These are phyloP conservation scores for Rhizoclosmatium globosum DNA, from an alignment of 192 early-diverging fungal species.

Conservation along the genomic window DNA sequence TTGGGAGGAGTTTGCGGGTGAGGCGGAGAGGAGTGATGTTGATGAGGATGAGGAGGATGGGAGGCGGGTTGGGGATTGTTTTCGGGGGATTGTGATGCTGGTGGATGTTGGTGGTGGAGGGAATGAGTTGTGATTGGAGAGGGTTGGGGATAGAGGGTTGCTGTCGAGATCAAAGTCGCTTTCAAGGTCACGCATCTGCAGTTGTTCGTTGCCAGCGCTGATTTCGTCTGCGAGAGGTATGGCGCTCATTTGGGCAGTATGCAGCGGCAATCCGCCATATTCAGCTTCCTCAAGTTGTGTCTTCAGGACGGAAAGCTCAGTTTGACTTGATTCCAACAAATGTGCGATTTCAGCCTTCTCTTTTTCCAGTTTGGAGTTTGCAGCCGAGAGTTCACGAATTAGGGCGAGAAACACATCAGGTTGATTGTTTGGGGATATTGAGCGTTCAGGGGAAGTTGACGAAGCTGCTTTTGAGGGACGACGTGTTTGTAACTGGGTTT, in stretches of 20 bases:
- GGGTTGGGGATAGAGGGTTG: neutral
- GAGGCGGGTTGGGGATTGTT: too few species aligned
- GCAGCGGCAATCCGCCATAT: too few species aligned
- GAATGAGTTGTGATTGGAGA: neutral
- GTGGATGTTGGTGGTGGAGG: neutral
- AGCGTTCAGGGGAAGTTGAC: too few species aligned
- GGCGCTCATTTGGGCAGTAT: too few species aligned
- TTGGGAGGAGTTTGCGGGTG: neutral
- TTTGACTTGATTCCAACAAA: constrained; percentile 14
- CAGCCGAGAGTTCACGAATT: constrained; percentile 22
- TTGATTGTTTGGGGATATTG: neutral
- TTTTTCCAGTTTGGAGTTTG: constrained; percentile 20
- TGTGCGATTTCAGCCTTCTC: constrained; percentile 4
- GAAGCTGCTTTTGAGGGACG: too few species aligned
- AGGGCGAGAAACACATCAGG: constrained; percentile 16
- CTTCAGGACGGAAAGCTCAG: neutral
- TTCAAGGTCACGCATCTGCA: neutral
- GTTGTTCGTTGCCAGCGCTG: neutral
- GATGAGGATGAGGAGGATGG: too few species aligned
- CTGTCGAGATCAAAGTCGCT: neutral
- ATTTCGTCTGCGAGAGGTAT: neutral
- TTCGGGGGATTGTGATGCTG: neutral
- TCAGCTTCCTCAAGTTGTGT: constrained; percentile 18
- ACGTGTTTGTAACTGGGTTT: neutral
- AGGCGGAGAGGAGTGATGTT: neutral